Base-by-base conservation (phyloP, 179 eudicot species). In the Spergularia azorica region DNA sequence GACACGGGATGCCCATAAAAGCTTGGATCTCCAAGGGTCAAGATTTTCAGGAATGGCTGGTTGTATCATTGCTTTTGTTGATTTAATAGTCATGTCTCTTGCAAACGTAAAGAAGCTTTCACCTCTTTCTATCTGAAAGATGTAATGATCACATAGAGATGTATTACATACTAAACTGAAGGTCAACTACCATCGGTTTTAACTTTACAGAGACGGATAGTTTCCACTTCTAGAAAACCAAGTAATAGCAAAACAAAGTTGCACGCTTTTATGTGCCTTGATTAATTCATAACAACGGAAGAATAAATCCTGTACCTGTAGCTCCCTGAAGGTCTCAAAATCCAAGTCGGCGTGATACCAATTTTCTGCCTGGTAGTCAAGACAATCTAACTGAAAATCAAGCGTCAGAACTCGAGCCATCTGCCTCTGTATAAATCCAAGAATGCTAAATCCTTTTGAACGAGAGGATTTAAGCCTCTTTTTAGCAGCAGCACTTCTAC, bases 331-430 rank as follows among this genome's bases (percentile, higher is more conserved):
- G 79, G 99, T 95, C 87, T 95, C 99, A 80, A 84, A 88, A 79
- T 95, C 99, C 72, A 95, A 89, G 85, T 95, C 99, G n/a, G 99
- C 99, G 77, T 95, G 97, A 73, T 91, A 90, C 97, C 97, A 95
- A 63, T 91, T 94, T 75, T 90, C 89, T 17, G 91, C 83, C 83
- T 93, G 86, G 82, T 93, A 95, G 72, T 95, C 94, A 77, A 95
- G 89, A 84, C 94, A 94, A 82, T 96, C 97, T 78, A 96, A 83
- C 65, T 93, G 99, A 81, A 95, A 95, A 87, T 96, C 97, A 76
- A 94, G 96, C 71, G 59, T 81, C 57, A 96, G 91, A 52, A 92
- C 51, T 54, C 83, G 86, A 81, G 99, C 97, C 99, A 96, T 90
- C 79, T 88, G 96, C 55, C 98, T 89, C 72, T 96, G 99, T 80